These are phyloP conservation scores for Aspergillus hiratsukae DNA, from an alignment of 2,329 filamentous ascomycete genomes.

Conservation along the genomic window DNA sequence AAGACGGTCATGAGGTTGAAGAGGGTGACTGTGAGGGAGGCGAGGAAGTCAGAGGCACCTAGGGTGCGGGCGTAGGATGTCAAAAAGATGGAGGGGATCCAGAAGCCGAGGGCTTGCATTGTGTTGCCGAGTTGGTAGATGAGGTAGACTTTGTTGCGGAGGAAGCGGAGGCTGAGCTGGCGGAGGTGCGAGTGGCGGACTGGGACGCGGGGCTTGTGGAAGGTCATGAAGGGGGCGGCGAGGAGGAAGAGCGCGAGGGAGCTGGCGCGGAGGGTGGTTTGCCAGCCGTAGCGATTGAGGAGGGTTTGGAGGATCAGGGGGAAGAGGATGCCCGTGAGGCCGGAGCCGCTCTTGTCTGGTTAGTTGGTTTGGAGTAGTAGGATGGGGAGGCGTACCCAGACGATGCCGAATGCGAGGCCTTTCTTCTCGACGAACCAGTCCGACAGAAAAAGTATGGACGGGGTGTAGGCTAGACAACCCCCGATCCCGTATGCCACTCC, in stretches of 20 bases:
- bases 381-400: slow-evolving; percentile 30
- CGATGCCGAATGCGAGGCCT: slow-evolving; percentile 43
- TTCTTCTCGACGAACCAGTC: slow-evolving; percentile 49
- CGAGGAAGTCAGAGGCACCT: slow-evolving; percentile 12
- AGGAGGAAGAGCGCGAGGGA: slow-evolving; percentile 28
- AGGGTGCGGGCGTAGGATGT: slow-evolving; percentile 26
- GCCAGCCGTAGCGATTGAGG: slow-evolving; percentile 40
- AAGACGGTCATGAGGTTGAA: slow-evolving; percentile 30
- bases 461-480: slow-evolving; percentile 47
- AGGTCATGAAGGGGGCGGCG: slow-evolving; percentile 25
- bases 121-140: slow-evolving; percentile 39
- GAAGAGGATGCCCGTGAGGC: slow-evolving; percentile 41
- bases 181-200: slow-evolving; percentile 23
- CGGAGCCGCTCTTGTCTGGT: slow-evolving; percentile 31
- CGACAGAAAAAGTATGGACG: slow-evolving; percentile 45
- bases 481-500: slow-evolving; percentile 39
- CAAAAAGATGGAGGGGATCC: slow-evolving; percentile 33
- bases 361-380: not conserved
- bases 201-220: slow-evolving; percentile 42
- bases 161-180: slow-evolving; percentile 38
- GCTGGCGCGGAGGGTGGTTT: slow-evolving; percentile 43
- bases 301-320: slow-evolving; percentile 44
- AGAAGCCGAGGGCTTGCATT: slow-evolving; percentile 31
- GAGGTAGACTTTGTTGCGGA: slow-evolving; percentile 15
- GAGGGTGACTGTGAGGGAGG: slow-evolving; percentile 15